Conservation (phyloP, 768 basidiomycete genomes). For the Podaxis sp. region DNA sequence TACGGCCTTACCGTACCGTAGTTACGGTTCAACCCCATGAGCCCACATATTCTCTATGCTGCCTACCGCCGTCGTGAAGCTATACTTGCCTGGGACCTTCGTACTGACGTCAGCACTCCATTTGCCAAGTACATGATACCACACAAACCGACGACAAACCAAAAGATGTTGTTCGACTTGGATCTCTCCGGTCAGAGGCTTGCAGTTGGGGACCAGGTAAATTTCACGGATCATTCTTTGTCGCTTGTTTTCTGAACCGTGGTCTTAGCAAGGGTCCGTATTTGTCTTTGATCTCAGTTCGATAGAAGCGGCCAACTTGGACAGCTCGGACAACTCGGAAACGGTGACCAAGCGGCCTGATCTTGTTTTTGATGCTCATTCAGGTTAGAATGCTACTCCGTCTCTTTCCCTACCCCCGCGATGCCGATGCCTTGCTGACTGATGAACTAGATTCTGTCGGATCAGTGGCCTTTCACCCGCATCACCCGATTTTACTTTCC, state of each 20-base stretch:
- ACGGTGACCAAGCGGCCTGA: slow-evolving; percentile 21
- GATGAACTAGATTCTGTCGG: slow-evolving; percentile 60
- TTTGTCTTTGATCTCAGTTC: slow-evolving; percentile 49
- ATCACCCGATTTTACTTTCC: slow-evolving; percentile 52
- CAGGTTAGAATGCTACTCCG: slow-evolving; percentile 37
- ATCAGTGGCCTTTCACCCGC: slow-evolving; percentile 70
- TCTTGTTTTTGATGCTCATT: slow-evolving; percentile 48
- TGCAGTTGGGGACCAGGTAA: slow-evolving; percentile 64
- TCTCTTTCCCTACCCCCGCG: neutral
- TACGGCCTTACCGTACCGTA: neutral
- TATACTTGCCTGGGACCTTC: slow-evolving; percentile 79
- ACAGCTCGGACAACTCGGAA: slow-evolving; percentile 7
- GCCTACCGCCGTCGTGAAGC: slow-evolving; percentile 63
- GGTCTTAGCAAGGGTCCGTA: slow-evolving; percentile 50
- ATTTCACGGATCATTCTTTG: slow-evolving; percentile 16
- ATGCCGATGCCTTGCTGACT: neutral
- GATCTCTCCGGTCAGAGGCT: slow-evolving; percentile 65
- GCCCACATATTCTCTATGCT: slow-evolving; percentile 72
- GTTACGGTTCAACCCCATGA: slow-evolving; percentile 64
- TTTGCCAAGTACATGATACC: slow-evolving; percentile 29
- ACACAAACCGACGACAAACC: slow-evolving; percentile 48
- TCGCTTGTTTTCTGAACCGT: neutral
- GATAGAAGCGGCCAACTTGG: slow-evolving; percentile 9
- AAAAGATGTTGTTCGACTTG: slow-evolving; percentile 73
- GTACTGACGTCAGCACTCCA: slow-evolving; percentile 46